Evolutionary conservation across 139 green algal genomes (phyloP).

Genomic region (Asterochloris erici): DNA sequence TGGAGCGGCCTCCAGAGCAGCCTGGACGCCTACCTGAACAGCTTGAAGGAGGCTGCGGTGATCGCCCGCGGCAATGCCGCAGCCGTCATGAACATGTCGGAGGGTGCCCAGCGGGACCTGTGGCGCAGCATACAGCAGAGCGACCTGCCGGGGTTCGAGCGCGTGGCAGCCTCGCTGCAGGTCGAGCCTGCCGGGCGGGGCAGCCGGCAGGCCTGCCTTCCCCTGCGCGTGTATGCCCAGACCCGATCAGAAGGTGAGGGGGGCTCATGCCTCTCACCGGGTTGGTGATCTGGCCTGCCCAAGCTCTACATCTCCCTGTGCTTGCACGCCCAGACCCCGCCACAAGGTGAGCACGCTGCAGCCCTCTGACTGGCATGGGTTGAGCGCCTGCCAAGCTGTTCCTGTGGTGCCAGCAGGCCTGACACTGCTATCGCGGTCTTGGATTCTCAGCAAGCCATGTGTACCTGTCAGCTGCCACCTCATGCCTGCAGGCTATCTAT

Average conservation of each 20-base stretch:
- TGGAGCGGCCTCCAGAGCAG: slow-evolving; percentile 4
- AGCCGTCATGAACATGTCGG: slow-evolving; percentile 3
- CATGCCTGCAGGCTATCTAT: slow-evolving; percentile 1
- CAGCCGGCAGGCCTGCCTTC: background rate
- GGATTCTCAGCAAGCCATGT: too few species aligned
- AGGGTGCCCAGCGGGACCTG: slow-evolving; percentile 6
- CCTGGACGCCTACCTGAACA: slow-evolving; percentile 9
- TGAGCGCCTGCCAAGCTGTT: background rate
- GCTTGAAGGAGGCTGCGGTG: slow-evolving; percentile 14
- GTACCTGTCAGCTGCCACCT: background rate
- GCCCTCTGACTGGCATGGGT: background rate
- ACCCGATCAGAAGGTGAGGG: slow-evolving; percentile 1
- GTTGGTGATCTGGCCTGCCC: too few species aligned
- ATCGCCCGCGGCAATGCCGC: slow-evolving; percentile 6
- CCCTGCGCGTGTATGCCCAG: background rate
- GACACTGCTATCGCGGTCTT: background rate
- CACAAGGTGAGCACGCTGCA: background rate
- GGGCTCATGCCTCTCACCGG: background rate
- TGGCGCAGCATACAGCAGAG: slow-evolving; percentile 2
- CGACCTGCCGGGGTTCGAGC: slow-evolving; percentile 3
- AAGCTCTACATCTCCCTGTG: background rate
- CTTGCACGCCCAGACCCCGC: background rate
- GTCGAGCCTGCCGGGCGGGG: background rate
- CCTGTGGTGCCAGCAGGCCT: background rate
- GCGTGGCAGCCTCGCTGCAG: slow-evolving; percentile 6